A percentile compares a stretch with the other conserved stretches of the same genome.
Evolutionary conservation across 139 green algal genomes (phyloP).

Genomic region (Chlorella sp.): DNA sequence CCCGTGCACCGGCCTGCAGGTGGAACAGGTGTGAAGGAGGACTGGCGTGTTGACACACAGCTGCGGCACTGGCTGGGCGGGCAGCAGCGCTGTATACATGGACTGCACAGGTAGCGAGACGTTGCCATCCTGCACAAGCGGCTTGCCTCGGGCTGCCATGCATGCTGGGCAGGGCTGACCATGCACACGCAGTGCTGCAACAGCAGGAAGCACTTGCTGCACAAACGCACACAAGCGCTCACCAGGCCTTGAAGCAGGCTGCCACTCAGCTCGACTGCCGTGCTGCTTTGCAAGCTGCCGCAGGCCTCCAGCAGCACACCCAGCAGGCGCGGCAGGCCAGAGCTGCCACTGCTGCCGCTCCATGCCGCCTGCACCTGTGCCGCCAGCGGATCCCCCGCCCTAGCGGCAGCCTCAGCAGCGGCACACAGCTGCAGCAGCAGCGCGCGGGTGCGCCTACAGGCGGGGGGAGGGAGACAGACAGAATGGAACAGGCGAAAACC

Average conservation of each 20-base stretch:
- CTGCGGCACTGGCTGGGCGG: too few species aligned
- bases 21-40: background rate
- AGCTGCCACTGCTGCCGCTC: background rate
- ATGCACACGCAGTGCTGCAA: too few species aligned
- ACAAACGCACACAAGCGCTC: too few species aligned
- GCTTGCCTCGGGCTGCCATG: too few species aligned
- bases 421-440: background rate
- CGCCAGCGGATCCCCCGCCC: background rate
- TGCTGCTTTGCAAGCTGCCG: background rate
- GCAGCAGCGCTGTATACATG: too few species aligned
- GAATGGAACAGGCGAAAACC: background rate
- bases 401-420: background rate
- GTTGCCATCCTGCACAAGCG: too few species aligned
- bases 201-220: too few species aligned
- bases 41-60: too few species aligned
- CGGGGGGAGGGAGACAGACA: background rate
- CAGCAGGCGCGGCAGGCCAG: background rate
- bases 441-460: background rate
- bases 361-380: background rate
- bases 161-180: too few species aligned
- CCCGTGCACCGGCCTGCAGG: background rate
- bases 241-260: background rate
- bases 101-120: too few species aligned
- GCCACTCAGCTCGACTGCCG: too few species aligned
- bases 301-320: background rate